phyloP scores from a whole-genome alignment of 306 rosid genomes.

The Prunus mira region DNA sequence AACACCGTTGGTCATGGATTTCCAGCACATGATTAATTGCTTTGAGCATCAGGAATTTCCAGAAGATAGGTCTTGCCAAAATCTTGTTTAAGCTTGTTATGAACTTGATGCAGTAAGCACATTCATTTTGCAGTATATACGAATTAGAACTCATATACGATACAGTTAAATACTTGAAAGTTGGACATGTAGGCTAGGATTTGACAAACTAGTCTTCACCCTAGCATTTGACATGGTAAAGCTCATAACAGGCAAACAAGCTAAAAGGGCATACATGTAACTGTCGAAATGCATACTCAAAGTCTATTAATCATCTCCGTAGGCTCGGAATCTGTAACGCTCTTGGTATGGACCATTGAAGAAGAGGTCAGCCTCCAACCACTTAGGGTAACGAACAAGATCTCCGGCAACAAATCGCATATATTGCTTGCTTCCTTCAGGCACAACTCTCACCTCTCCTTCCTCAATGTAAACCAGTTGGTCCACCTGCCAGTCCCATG shows the following conservation, averaged over 20 bases:
- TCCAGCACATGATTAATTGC: neutral
- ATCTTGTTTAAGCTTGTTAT: neutral
- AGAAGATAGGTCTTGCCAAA: neutral
- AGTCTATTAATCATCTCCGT: slow-evolving; percentile 54
- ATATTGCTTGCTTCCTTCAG: slow-evolving; percentile 74
- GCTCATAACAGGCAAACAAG: neutral
- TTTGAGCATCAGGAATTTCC: neutral
- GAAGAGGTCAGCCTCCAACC: slow-evolving; percentile 91
- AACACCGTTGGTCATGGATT: too few relatives aligned
- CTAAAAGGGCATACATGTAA: neutral
- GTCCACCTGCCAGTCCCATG: slow-evolving; percentile 97
- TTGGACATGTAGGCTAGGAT: too few relatives aligned
- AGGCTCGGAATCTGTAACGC: slow-evolving; percentile 76
- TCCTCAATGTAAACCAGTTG: slow-evolving; percentile 88
- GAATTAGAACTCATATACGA: neutral
- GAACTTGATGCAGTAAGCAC: neutral
- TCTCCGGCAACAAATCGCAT: slow-evolving; percentile 87
- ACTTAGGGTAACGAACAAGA: slow-evolving; percentile 75
- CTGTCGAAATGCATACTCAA: neutral
- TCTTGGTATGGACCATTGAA: slow-evolving; percentile 87
- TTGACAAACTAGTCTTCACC: neutral
- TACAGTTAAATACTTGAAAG: too few relatives aligned
- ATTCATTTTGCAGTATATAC: neutral
- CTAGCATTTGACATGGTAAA: neutral
- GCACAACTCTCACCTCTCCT: slow-evolving; percentile 89